phyloP scores from a whole-genome alignment of 225 moss, liverwort and hornwort genomes.

The Takakia lepidozioides region DNA sequence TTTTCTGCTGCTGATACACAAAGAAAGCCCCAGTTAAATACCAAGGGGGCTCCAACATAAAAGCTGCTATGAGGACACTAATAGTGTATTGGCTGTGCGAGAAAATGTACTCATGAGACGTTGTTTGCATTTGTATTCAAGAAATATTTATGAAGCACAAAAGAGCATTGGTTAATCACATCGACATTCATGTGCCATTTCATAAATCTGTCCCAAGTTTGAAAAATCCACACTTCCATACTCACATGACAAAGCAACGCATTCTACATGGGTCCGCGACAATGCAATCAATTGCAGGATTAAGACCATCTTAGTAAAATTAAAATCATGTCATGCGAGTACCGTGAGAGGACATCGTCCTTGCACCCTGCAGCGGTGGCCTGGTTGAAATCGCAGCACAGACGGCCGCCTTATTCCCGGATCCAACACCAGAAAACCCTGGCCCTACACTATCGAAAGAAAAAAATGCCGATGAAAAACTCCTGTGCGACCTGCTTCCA shows the following conservation, averaged over 20 bases:
- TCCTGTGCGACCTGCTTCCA: slow-evolving; percentile 19
- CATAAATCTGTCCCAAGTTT: too few species aligned
- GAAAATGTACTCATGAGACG: too few species aligned
- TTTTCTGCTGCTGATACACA: slow-evolving; percentile 40
- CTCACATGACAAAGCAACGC: background rate
- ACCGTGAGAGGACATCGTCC: slow-evolving; percentile 38
- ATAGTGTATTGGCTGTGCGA: too few species aligned
- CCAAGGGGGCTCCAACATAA: background rate
- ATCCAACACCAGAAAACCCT: slow-evolving; percentile 12
- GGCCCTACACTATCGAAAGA: slow-evolving; percentile 10
- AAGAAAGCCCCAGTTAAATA: slow-evolving; percentile 2
- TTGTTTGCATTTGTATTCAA: background rate
- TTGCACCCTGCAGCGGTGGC: slow-evolving; percentile 9
- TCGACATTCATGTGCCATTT: too few species aligned
- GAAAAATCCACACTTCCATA: background rate
- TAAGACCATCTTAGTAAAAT: background rate
- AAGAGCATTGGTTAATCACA: too few species aligned
- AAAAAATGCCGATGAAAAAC: slow-evolving; percentile 6
- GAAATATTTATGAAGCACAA: background rate
- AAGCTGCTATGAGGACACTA: background rate
- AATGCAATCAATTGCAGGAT: slow-evolving; percentile 10
- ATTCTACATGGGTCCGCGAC: background rate
- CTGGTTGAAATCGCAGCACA: slow-evolving; percentile 6
- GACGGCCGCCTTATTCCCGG: slow-evolving; percentile 2
- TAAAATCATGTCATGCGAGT: slow-evolving; percentile 1